These are phyloP conservation scores for Cenchrus americanus DNA, from an alignment of 176 grass and related monocot genomes.

Conservation along the genomic window DNA sequence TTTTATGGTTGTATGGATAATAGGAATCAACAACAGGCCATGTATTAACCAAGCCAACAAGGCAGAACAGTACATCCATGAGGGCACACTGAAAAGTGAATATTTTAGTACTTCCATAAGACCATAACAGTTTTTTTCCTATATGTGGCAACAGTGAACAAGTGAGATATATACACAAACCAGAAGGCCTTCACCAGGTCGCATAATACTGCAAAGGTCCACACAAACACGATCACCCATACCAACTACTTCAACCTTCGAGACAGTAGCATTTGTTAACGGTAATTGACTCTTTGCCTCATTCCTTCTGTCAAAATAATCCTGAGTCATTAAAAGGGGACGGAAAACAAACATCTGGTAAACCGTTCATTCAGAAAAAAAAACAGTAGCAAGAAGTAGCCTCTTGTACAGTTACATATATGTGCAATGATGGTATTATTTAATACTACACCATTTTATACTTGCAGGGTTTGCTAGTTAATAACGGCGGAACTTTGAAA, in stretches of 20 bases:
- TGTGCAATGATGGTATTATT: background rate
- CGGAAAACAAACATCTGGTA: constrained; percentile 29
- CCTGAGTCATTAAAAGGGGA: constrained; percentile 63
- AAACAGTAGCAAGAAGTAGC: background rate
- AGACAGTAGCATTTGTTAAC: constrained; percentile 78
- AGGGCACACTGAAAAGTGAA: constrained; percentile 6
- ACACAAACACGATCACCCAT: constrained; percentile 98
- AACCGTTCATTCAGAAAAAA: constrained; percentile 15
- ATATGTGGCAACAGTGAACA: constrained; percentile 5
- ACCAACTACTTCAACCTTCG: constrained; percentile 74
- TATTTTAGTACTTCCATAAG: background rate
- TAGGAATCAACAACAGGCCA: constrained; percentile 2
- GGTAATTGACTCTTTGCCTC: constrained; percentile 59
- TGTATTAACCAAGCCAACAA: background rate
- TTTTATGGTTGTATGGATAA: background rate
- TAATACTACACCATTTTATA: background rate
- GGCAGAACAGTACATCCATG: constrained; percentile 3
- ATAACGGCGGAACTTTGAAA: background rate
- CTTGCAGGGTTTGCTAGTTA: background rate
- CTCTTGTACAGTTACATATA: constrained; percentile 2
- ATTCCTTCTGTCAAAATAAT: constrained; percentile 94
- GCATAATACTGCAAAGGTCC: constrained; percentile 95
- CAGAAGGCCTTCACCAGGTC: constrained; percentile 91
- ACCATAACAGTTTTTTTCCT: background rate
- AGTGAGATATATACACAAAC: constrained; percentile 58